A percentile compares a stretch with the other conserved stretches of the same genome.
Evolutionary conservation across 768 basidiomycete species (phyloP).

Genomic region (Suillus lakei): DNA sequence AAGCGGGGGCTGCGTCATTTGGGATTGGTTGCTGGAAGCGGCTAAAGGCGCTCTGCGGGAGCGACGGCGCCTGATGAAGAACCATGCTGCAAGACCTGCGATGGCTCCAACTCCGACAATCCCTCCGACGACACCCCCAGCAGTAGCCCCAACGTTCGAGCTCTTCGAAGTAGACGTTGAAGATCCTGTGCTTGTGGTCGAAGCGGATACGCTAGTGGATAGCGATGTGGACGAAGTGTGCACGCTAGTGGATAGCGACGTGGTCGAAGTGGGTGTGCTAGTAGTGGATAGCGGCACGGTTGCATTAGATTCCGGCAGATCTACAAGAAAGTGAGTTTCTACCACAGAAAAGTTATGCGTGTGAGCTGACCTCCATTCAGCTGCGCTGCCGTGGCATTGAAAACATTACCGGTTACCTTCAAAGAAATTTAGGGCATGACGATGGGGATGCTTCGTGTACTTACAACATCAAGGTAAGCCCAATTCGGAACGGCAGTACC

Average conservation of each 20-base stretch:
- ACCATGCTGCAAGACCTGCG: constrained; percentile 44
- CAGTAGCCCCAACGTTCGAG: constrained; percentile 56
- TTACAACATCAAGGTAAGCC: constrained; percentile 63
- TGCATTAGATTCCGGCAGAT: constrained; percentile 49
- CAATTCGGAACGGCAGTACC: constrained; percentile 60
- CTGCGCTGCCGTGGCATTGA: constrained; percentile 47
- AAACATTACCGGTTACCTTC: constrained; percentile 36
- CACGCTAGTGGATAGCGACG: constrained; percentile 17
- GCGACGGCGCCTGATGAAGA: constrained; percentile 35
- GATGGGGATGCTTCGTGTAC: constrained; percentile 16
- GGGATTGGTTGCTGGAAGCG: constrained; percentile 3
- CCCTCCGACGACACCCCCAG: constrained; percentile 44
- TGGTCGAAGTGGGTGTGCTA: too few species aligned
- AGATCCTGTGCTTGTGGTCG: constrained; percentile 12
- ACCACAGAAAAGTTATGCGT: background rate
- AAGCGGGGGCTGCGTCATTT: constrained; percentile 24
- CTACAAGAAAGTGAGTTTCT: constrained; percentile 23
- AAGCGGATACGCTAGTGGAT: constrained; percentile 12
- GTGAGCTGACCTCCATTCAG: constrained; percentile 28
- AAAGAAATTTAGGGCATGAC: background rate
- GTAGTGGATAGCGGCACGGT: too few species aligned
- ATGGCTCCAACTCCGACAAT: constrained; percentile 51
- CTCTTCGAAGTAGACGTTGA: constrained; percentile 10
- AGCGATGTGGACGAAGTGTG: too few species aligned
- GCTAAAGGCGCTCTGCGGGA: constrained; percentile 23